Conservation (phyloP, 2,329 filamentous ascomycete genomes). For the Aspergillus ochraceoroseus region DNA sequence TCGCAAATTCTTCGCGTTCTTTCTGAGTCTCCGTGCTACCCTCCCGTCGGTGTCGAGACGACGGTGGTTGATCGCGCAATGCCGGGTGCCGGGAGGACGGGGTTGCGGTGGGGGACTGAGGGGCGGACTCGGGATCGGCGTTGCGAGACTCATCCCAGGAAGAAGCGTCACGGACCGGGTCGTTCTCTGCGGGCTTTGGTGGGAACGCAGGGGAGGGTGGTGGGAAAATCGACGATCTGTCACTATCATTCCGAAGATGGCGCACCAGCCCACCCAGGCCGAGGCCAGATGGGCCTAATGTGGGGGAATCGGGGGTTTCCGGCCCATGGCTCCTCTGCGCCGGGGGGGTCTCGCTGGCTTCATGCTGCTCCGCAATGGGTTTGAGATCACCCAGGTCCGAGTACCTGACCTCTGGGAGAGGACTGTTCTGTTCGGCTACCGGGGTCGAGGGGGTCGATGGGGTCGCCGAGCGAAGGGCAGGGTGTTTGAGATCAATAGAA, state of each 20-base stretch:
- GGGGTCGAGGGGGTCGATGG: constrained; percentile 30
- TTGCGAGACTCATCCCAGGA: constrained; percentile 5
- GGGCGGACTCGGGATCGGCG: neutral
- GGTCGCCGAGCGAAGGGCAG: constrained; percentile 35
- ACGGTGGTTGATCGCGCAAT: constrained; percentile 4
- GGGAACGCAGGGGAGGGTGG: constrained; percentile 41
- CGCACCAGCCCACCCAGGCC: constrained; percentile 78
- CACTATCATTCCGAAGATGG: constrained; percentile 77
- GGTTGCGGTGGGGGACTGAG: neutral
- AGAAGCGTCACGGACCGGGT: constrained; percentile 9
- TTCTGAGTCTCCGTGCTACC: constrained; percentile 48
- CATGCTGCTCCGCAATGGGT: constrained; percentile 39
- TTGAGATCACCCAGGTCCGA: constrained; percentile 40
- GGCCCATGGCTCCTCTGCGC: constrained; percentile 16
- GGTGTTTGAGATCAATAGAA: constrained; percentile 34
- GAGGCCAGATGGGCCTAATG: constrained; percentile 58
- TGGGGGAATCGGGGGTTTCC: constrained; percentile 64
- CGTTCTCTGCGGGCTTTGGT: constrained; percentile 29
- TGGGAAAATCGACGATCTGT: constrained; percentile 72
- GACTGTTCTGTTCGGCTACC: constrained; percentile 26
- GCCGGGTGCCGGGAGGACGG: constrained; percentile 2
- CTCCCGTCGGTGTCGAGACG: constrained; percentile 40
- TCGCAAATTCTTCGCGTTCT: constrained; percentile 47
- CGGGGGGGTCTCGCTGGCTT: constrained; percentile 14
- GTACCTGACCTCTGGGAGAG: constrained; percentile 35